Base-by-base conservation (phyloP, 1,284 basidiomycete genomes). In the Rhodofomes roseus region DNA sequence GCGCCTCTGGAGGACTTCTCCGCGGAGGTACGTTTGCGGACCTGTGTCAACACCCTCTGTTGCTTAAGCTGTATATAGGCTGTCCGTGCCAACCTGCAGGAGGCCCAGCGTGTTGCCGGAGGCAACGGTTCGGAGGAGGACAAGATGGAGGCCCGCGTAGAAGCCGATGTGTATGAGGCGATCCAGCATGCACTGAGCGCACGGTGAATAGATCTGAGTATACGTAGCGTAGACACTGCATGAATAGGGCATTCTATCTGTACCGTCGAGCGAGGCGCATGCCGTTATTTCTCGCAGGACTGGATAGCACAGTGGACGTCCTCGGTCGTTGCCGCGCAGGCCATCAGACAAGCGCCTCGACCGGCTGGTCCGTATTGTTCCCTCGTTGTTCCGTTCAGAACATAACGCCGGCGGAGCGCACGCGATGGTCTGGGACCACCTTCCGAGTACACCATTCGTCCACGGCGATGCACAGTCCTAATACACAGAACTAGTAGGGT, bases 151-250 rank as follows among this genome's bases (percentile, higher is more conserved):
- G 96, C 96, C 54, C 86, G 90, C 70, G 89, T 98, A 75, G 96
- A 98, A 79, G 91, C 93, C 54, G 95, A 97, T 73, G 96, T 99
- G 65, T 98, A 95, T 74, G 95, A 98, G 79, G 88, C 94, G 55
- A 80, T 99, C 65, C 95, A 98, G 76, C 83, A 93, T 67, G 95
- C 96, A 62, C 75, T 96, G 57, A 71, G 71, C 60, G 71, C 82
- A 60, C 87, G 87, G 76, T 89, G 81, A 74, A 60, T 20, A 20
- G 20, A 16, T 9, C 34, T 22, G 20, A 20, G 34, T 37, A 34
- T 11, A 37, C 50, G 20, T 52, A 34, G 34, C 34, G 50, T 52
- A 52, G 29, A 52, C 31, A 52, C 31, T 52, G 18, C 31, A 51
- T 22, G 31, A 37, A 52, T 6, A 52, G 23, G 25, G 46, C 50